These are phyloP conservation scores for Fraxinus pennsylvanica DNA, from an alignment of 257 asterid genomes.

Conservation along the genomic window DNA sequence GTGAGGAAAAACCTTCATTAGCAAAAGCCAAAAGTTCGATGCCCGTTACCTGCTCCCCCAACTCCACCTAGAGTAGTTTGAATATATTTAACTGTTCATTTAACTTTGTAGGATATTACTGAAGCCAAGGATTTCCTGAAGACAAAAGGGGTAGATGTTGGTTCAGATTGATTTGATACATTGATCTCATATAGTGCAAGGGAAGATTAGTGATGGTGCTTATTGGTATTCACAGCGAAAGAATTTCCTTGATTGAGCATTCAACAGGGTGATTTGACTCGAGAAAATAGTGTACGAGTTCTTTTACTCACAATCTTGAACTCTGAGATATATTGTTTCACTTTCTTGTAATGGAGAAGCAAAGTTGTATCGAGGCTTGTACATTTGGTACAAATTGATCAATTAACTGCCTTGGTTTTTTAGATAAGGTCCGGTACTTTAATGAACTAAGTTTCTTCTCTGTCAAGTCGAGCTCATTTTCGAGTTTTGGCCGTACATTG, in stretches of 20 bases:
- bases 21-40: background rate
- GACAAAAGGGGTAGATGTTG: constrained; percentile 66
- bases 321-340: background rate
- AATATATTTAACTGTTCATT: background rate
- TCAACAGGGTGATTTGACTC: background rate
- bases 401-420: background rate
- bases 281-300: background rate
- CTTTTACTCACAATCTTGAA: background rate
- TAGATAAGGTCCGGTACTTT: too few relatives aligned
- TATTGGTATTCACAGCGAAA: background rate
- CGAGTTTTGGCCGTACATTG: background rate
- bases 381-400: background rate
- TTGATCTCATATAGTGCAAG: background rate
- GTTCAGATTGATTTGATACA: constrained; percentile 39
- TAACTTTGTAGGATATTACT: constrained; percentile 50
- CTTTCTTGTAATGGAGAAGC: background rate
- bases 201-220: background rate
- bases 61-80: background rate
- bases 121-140: constrained; percentile 77
- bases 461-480: background rate
- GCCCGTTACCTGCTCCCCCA: background rate
- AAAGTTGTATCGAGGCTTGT: background rate
- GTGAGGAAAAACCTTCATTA: background rate
- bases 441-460: background rate
- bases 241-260: background rate